Evolutionary conservation across 495 filamentous ascomycete species (phyloP), one percentile per base, ranked within the genome.

Genomic region (Tuber magnatum): DNA sequence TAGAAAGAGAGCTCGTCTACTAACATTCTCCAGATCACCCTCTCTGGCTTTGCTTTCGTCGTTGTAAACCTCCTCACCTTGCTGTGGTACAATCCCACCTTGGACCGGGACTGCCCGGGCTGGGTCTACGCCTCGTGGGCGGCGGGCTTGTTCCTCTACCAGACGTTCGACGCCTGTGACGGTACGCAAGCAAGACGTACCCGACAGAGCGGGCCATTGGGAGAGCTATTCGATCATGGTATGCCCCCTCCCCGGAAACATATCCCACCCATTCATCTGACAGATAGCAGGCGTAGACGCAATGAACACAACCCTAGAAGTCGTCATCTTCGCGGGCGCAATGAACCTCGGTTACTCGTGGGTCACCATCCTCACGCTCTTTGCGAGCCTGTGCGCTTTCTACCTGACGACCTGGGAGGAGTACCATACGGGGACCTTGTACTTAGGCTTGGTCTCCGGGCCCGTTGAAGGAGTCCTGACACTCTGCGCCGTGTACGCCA

Each of bases 371-470:
- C 83, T 94, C 76, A 89, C 88, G 24, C 87, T 97, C 8, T 97
- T 97, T 84, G 95, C 91, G 81, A 89, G 92, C 18, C 61, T 78
- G 24, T 78, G 78, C 39, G 78, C 81, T 24, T 99, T 99, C 84
- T 99, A 99, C 83, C 90, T 99, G 38, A 95, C 97, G 83, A 99
- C 95, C 43, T 99, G 95, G 95, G 95, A 99, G 78, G 95, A 97
- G 85, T 98, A 97, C 84, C 96, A 97, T 85, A 99, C 95, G 51
- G 92, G 97, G 82, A 94, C 94, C 16, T 89, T 99, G 39, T 97
- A 93, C 22, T 88, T 99, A 0, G 95, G 95, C 72, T 86, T 98
- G 79, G 87, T 99, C 75, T 97, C 94, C 77, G 95, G 95, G 1
- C 95, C 95, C 9, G 95, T 99, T 65, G 95, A 99, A 85, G 95